These are phyloP conservation scores for Akebia trifoliata DNA, from an alignment of 164 flowering plant species.

Conservation along the genomic window DNA sequence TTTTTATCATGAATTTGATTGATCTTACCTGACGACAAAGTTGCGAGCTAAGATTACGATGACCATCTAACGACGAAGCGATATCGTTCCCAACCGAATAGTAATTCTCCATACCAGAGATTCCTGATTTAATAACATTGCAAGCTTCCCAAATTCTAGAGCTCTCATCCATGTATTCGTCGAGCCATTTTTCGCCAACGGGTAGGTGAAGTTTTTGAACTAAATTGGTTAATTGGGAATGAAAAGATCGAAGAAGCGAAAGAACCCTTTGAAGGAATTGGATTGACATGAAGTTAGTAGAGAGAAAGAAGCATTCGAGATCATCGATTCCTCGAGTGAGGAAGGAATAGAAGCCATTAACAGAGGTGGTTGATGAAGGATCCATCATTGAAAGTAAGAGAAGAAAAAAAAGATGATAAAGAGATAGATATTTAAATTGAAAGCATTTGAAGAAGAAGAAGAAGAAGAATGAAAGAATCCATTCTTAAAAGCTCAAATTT, in stretches of 20 bases:
- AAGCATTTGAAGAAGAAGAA: slow-evolving; percentile 10
- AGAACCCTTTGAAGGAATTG: slow-evolving; percentile 81
- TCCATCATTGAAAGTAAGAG: slow-evolving; percentile 39
- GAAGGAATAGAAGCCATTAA: slow-evolving; percentile 82
- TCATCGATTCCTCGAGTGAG: slow-evolving; percentile 80
- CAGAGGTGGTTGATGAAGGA: slow-evolving; percentile 69
- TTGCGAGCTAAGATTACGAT: slow-evolving; percentile 49
- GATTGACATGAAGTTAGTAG: slow-evolving; percentile 80
- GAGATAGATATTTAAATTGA: slow-evolving; percentile 29
- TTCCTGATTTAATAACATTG: slow-evolving; percentile 71
- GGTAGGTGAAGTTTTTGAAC: slow-evolving; percentile 89
- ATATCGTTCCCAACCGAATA: slow-evolving; percentile 55
- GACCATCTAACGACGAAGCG: slow-evolving; percentile 51
- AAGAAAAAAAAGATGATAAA: too few relatives aligned
- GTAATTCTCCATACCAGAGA: slow-evolving; percentile 70
- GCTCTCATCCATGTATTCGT: slow-evolving; percentile 98
- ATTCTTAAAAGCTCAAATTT: slow-evolving; percentile 39
- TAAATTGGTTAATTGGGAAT: slow-evolving; percentile 64
- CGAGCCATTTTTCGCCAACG: slow-evolving; percentile 93
- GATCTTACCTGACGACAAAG: slow-evolving; percentile 85
- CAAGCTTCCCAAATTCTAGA: slow-evolving; percentile 93
- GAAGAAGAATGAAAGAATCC: slow-evolving; percentile 1
- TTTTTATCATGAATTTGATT: too few relatives aligned
- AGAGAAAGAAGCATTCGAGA: slow-evolving; percentile 55
- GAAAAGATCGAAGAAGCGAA: slow-evolving; percentile 71